These are phyloP conservation scores for Rhizoctonia solani DNA, from an alignment of 1,284 basidiomycete species.

Conservation along the genomic window DNA sequence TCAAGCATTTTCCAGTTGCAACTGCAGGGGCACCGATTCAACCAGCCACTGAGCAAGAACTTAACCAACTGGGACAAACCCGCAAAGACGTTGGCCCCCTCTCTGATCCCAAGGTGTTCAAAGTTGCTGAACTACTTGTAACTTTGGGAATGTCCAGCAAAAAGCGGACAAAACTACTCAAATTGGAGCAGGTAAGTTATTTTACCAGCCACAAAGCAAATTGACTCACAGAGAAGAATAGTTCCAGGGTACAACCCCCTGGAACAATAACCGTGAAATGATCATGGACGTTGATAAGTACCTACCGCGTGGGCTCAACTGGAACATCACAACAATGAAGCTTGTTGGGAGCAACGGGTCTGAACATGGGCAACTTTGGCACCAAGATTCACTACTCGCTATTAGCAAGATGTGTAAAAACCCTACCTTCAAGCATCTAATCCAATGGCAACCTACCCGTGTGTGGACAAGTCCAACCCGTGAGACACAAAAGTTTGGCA, in stretches of 20 bases:
- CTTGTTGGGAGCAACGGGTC: constrained; percentile 35
- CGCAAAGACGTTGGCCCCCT: too few species aligned
- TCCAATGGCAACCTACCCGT: too few species aligned
- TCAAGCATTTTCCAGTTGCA: too few species aligned
- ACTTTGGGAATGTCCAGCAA: neutral
- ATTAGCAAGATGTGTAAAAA: too few species aligned
- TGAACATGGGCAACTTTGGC: constrained; percentile 44
- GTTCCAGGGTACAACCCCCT: neutral
- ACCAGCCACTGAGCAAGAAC: too few species aligned
- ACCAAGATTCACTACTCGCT: too few species aligned
- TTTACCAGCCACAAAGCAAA: neutral
- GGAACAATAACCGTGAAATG: neutral
- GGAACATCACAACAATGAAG: constrained; percentile 15
- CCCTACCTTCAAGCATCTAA: too few species aligned
- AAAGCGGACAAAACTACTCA: neutral
- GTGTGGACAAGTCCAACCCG: constrained; percentile 44
- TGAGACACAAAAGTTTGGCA: constrained; percentile 45
- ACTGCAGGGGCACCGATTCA: too few species aligned
- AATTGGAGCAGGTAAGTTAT: neutral
- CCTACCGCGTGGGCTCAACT: neutral
- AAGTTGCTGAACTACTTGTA: neutral
- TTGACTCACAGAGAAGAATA: neutral
- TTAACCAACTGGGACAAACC: too few species aligned
- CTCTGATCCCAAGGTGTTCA: neutral
- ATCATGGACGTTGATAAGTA: constrained; percentile 15